phyloP scores from a whole-genome alignment of 805 yeast genomes.

The Saccharomycopsis fibuligera region DNA sequence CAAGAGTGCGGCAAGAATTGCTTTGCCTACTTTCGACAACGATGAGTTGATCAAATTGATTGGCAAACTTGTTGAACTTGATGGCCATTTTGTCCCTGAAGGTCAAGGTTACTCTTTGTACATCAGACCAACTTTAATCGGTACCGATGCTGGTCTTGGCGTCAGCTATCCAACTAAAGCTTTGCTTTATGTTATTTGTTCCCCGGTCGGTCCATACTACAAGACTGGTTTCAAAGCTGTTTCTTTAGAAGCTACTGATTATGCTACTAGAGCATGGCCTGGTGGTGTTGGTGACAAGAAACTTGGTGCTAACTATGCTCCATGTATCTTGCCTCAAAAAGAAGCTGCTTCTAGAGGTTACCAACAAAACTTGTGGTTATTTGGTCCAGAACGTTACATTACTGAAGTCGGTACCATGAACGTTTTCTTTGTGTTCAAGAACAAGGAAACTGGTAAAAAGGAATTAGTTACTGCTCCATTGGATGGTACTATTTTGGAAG shows the following conservation, averaged over 20 bases:
- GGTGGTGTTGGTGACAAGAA: conserved; percentile 97
- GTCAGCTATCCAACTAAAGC: conserved; percentile 81
- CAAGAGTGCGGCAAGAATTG: conserved; percentile 80
- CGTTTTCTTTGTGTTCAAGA: conserved; percentile 79
- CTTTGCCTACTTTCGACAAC: conserved; percentile 78
- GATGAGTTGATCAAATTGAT: conserved; percentile 72
- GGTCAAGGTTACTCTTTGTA: conserved; percentile 88
- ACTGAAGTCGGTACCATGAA: conserved; percentile 99
- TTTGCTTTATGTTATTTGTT: conserved; percentile 75
- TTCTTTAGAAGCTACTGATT: conserved; percentile 86
- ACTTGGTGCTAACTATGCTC: conserved; percentile 97
- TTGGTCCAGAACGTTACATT: conserved; percentile 79
- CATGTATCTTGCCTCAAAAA: conserved; percentile 84
- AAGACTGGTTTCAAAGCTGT: conserved; percentile 95
- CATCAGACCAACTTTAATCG: conserved; percentile 92
- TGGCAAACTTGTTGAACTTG: conserved; percentile 64
- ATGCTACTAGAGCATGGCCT: conserved; percentile 98
- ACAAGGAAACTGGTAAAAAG: conserved; percentile 69
- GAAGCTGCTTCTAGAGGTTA: conserved; percentile 89
- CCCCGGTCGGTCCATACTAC: conserved; percentile 97
- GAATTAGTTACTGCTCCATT: conserved; percentile 94
- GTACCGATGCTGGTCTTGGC: conserved; percentile 85
- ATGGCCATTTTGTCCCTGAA: conserved; percentile 72
- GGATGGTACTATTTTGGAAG: conserved; percentile 95
- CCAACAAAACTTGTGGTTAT: conserved; percentile 95